Evolutionary conservation across 345 rosid genomes (phyloP).

Genomic region (Eucalyptus tenuipes): DNA sequence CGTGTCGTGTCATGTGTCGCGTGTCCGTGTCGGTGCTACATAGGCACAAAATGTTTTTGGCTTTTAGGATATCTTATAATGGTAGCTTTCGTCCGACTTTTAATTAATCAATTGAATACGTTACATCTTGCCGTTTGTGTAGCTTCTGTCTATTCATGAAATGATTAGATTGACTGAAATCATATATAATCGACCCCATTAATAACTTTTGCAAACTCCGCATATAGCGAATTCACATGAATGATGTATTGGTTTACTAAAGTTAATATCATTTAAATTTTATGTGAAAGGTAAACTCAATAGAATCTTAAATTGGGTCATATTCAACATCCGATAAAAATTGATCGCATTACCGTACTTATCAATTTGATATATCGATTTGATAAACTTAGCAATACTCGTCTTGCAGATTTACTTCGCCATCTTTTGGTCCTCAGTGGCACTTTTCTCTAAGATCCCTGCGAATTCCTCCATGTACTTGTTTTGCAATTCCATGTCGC

Average conservation of each 20-base stretch:
- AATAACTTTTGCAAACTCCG: background rate
- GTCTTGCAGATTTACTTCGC: background rate
- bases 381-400: background rate
- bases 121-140: background rate
- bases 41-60: no score
- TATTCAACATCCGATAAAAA: background rate
- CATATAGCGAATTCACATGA: background rate
- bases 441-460: background rate
- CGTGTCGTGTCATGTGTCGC: no score
- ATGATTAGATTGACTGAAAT: background rate
- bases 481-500: background rate
- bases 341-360: fast-evolving
- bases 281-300: background rate
- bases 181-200: background rate
- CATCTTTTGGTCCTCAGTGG: background rate
- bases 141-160: background rate
- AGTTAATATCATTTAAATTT: background rate
- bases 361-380: background rate
- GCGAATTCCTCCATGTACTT: background rate
- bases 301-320: background rate
- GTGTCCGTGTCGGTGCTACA: no score
- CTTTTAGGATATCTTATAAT: background rate
- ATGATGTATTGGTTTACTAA: background rate
- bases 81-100: background rate
- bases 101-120: background rate